These are phyloP conservation scores for Plasmodium adleri DNA, from an alignment of 169 alveolate species.

Conservation along the genomic window DNA sequence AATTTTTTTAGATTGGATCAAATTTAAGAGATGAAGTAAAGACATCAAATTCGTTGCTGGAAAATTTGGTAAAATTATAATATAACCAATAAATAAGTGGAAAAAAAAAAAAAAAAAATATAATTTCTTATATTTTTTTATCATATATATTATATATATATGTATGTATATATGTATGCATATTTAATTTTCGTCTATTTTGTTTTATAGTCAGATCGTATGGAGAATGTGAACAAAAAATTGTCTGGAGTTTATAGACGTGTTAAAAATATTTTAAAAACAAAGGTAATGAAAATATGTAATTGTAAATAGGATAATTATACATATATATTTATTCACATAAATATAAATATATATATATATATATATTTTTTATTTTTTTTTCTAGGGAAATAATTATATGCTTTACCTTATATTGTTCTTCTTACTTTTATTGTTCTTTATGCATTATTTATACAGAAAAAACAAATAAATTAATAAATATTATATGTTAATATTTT, in stretches of 20 bases:
- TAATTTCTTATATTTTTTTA: neutral
- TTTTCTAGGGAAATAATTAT: constrained; percentile 68
- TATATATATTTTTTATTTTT: neutral
- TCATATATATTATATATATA: constrained; percentile 1
- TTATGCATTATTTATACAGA: constrained; percentile 66
- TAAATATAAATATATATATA: neutral
- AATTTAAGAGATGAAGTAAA: constrained; percentile 68
- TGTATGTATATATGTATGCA: constrained; percentile 2
- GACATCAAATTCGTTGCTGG: constrained; percentile 58
- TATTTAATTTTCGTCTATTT: neutral
- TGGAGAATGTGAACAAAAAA: constrained; percentile 65
- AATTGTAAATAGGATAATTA: neutral
- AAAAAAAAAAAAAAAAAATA: constrained; percentile 5
- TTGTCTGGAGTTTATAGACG: constrained; percentile 62
- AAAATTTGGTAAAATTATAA: constrained; percentile 38
- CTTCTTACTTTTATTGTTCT: constrained; percentile 56
- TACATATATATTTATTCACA: neutral
- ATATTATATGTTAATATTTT: neutral
- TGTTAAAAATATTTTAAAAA: constrained; percentile 58
- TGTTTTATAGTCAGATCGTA: constrained; percentile 43
- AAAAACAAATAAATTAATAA: constrained; percentile 25
- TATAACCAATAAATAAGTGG: constrained; percentile 18
- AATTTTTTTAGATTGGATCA: constrained; percentile 47
- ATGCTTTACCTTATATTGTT: constrained; percentile 56
- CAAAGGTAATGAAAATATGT: constrained; percentile 39